Percentiles rank a stretch among this genome's conserved stretches.
Evolutionary conservation across 2,329 filamentous ascomycete species (phyloP).

Genomic region (Sarocladium oryzae): DNA sequence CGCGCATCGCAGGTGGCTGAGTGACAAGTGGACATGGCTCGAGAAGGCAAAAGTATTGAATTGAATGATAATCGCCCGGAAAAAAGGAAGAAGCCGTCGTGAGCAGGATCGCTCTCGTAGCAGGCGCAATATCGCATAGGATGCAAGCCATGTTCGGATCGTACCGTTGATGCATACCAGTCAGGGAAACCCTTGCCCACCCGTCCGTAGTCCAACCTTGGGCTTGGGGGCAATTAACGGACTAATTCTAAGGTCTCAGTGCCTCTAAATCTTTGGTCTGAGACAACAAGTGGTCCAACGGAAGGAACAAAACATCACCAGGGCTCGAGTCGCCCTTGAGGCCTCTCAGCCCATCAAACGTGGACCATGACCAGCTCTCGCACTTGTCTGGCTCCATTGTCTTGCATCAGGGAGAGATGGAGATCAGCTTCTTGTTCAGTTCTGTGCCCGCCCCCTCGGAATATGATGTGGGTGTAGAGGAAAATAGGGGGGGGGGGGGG

Average conservation of each 20-base stretch:
- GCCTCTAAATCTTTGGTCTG: slow-evolving; percentile 16
- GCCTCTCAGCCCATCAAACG: slow-evolving; percentile 34
- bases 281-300: slow-evolving; percentile 24
- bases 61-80: background rate
- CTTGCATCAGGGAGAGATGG: slow-evolving; percentile 16
- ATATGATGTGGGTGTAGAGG: too few species aligned
- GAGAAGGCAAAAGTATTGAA: background rate
- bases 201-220: too few species aligned
- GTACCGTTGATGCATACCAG: slow-evolving; percentile 1
- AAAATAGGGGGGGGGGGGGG: background rate
- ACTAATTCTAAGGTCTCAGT: slow-evolving; percentile 13
- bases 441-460: background rate
- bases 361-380: slow-evolving; percentile 41
- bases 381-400: slow-evolving; percentile 45
- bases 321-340: slow-evolving; percentile 17
- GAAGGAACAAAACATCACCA: slow-evolving; percentile 24
- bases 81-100: too few species aligned
- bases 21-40: background rate
- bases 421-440: slow-evolving; percentile 3
- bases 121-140: background rate
- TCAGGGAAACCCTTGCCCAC: background rate
- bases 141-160: background rate
- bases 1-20: background rate
- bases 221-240: too few species aligned
- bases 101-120: too few species aligned